phyloP scores from a whole-genome alignment of 2,329 filamentous ascomycete genomes.

The Domatiomyces catenatus region DNA sequence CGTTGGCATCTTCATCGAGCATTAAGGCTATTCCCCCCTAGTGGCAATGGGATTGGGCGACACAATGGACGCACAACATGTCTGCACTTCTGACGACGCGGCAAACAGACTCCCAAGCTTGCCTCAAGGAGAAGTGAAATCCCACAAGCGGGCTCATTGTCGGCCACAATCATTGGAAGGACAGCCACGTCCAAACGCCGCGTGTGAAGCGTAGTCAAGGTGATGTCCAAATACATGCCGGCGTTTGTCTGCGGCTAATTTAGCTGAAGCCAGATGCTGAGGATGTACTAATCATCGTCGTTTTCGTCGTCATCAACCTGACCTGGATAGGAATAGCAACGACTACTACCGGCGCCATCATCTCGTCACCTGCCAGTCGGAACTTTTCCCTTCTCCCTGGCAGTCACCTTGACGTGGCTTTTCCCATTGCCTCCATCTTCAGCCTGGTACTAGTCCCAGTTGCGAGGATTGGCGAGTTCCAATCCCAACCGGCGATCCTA shows the following conservation, averaged over 20 bases:
- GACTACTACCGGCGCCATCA: neutral
- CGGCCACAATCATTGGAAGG: neutral
- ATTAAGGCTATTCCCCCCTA: neutral
- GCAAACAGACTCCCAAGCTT: neutral
- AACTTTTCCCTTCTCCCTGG: conserved; percentile 7
- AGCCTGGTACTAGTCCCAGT: neutral
- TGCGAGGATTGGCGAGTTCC: neutral
- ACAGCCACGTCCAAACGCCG: neutral
- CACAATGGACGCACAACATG: neutral
- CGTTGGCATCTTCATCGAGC: neutral
- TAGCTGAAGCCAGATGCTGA: neutral
- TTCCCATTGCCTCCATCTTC: neutral
- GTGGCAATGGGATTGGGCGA: neutral
- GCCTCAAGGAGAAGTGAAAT: neutral
- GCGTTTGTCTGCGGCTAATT: neutral
- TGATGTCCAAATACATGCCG: neutral
- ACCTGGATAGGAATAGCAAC: neutral
- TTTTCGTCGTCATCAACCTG: neutral
- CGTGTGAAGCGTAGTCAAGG: neutral
- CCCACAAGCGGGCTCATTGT: neutral
- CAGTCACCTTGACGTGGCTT: conserved; percentile 1
- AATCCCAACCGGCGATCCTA: neutral
- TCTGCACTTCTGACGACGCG: neutral
- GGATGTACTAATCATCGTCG: neutral
- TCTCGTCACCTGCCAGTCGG: conserved; percentile 7